These are phyloP conservation scores for Fusarium sp. DNA, from an alignment of 2,329 filamentous ascomycete genomes.

Conservation along the genomic window DNA sequence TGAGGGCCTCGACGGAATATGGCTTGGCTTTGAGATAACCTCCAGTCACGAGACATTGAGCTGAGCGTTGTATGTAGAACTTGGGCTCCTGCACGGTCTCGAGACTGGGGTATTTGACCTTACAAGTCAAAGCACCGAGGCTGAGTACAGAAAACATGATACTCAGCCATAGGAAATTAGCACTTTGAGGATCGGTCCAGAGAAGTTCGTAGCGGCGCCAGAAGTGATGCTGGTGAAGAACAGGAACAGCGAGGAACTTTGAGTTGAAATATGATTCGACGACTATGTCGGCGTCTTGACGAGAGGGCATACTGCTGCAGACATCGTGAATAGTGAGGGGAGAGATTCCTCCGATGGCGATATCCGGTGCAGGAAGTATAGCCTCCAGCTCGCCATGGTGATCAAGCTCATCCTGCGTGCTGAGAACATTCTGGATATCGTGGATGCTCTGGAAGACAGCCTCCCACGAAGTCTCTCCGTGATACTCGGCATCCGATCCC, in stretches of 20 bases:
- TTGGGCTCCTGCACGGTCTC: slow-evolving; percentile 44
- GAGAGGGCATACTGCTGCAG: slow-evolving; percentile 53
- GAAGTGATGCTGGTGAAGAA: slow-evolving; percentile 61
- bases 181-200: slow-evolving; percentile 57
- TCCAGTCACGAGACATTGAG: slow-evolving; percentile 63
- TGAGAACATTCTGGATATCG: slow-evolving; percentile 57
- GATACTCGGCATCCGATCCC: slow-evolving; percentile 47
- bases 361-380: slow-evolving; percentile 46
- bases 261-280: slow-evolving; percentile 57
- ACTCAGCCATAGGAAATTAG: slow-evolving; percentile 64
- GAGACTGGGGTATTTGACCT: slow-evolving; percentile 48
- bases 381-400: slow-evolving; percentile 6
- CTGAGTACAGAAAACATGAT: slow-evolving; percentile 63
- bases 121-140: slow-evolving; percentile 56
- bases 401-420: slow-evolving; percentile 29
- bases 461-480: slow-evolving; percentile 58
- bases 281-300: slow-evolving; percentile 55
- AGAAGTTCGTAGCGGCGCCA: slow-evolving; percentile 63
- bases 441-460: slow-evolving; percentile 59
- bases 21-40: slow-evolving; percentile 61
- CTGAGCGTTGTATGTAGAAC: slow-evolving; percentile 56
- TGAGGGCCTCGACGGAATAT: slow-evolving; percentile 63
- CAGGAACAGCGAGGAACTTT: slow-evolving; percentile 55
- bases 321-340: slow-evolving; percentile 52
- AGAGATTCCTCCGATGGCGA: slow-evolving; percentile 51